Conservation (phyloP, 805 yeast species). For the Wickerhamiella sergipiensis region DNA sequence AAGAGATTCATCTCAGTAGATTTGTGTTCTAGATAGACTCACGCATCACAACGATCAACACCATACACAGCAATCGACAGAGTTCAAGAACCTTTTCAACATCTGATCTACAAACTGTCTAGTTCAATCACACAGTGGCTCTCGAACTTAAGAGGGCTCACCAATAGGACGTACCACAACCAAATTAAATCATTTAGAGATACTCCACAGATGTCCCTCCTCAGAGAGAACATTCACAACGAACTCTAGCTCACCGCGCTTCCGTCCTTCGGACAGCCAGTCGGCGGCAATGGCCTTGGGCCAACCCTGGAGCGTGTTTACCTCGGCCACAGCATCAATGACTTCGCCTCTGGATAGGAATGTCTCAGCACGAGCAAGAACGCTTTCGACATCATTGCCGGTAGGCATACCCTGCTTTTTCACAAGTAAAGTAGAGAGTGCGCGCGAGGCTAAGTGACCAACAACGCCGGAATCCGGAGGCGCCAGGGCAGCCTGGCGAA, state of each 20-base stretch:
- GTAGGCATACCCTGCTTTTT: constrained; percentile 66
- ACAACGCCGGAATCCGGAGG: constrained; percentile 94
- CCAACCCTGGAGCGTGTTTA: constrained; percentile 83
- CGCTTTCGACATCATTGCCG: constrained; percentile 78
- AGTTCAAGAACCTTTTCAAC: no score
- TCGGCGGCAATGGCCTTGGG: constrained; percentile 77
- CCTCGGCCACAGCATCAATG: constrained; percentile 85
- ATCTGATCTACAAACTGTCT: no score
- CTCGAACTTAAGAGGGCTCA: no score
- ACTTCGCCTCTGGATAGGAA: constrained; percentile 63
- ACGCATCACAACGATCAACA: no score
- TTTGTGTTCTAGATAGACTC: no score
- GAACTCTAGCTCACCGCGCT: constrained; percentile 77
- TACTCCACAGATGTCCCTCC: constrained; percentile 22
- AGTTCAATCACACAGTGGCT: no score
- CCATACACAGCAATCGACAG: no score
- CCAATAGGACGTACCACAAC: no score
- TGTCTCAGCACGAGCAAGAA: constrained; percentile 72
- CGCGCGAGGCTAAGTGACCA: constrained; percentile 72
- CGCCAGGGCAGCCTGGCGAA: constrained; percentile 74
- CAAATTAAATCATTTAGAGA: constrained; percentile 3
- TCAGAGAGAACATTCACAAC: constrained; percentile 38
- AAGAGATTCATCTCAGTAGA: no score
- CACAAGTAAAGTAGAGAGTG: constrained; percentile 64
- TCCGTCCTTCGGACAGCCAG: constrained; percentile 84